Conservation (phyloP, 139 green algal genomes). For the Auxenochlorella pyrenoidosa region DNA sequence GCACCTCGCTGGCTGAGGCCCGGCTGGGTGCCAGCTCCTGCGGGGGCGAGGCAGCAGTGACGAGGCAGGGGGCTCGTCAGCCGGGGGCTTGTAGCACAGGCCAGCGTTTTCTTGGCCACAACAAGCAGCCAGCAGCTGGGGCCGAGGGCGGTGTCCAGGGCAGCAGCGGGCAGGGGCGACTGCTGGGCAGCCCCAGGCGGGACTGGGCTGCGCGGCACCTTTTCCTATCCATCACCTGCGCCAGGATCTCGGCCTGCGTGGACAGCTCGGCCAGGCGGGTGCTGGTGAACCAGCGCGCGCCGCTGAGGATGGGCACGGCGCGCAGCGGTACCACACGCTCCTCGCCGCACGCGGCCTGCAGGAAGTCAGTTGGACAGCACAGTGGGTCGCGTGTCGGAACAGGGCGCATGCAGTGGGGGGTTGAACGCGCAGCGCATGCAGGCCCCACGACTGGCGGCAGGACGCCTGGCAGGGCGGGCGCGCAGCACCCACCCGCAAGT, state of each 20-base stretch:
- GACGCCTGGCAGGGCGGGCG: no score
- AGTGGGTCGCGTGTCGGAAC: no score
- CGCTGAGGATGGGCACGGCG: constrained; percentile 70
- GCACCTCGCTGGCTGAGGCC: constrained; percentile 6
- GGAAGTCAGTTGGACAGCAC: background rate
- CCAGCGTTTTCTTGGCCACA: no score
- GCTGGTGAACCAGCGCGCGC: constrained; percentile 84
- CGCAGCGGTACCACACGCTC: constrained; percentile 7
- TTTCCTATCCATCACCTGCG: no score
- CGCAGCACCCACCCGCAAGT: constrained; percentile 53
- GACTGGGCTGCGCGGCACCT: background rate
- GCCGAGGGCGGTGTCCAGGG: no score
- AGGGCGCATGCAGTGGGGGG: no score
- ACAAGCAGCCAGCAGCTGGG: no score
- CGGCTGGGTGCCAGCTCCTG: constrained; percentile 19
- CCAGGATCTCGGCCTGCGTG: constrained; percentile 75
- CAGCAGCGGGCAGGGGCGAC: no score
- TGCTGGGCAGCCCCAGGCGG: no score
- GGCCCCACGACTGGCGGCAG: background rate
- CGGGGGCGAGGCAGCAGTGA: background rate
- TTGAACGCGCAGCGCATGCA: background rate
- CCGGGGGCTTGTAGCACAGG: no score
- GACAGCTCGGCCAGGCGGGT: constrained; percentile 70
- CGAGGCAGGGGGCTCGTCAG: no score
- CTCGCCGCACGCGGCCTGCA: background rate